Percentiles rank a stretch among this genome's conserved stretches.
Evolutionary conservation across 805 yeast species (phyloP).

Genomic region (Sugiyamaella boreocaroliniensis): DNA sequence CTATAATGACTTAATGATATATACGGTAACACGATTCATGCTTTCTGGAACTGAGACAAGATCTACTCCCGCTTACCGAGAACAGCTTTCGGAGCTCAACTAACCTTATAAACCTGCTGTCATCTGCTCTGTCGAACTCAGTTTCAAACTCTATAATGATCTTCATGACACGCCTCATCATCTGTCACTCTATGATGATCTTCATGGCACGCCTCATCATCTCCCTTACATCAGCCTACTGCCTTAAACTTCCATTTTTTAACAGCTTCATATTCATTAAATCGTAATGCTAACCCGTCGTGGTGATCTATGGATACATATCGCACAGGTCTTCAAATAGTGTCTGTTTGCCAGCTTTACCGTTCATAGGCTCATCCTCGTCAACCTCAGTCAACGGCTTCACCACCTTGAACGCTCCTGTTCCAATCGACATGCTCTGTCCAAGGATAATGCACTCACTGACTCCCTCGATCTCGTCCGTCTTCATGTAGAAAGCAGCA

Average conservation of each 20-base stretch:
- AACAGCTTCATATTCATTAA: not conserved
- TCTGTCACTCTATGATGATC: no score
- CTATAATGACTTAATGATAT: no score
- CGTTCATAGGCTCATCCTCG: not conserved
- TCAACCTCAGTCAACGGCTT: constrained; percentile 26
- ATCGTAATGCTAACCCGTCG: no score
- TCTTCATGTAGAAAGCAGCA: constrained; percentile 97
- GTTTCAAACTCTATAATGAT: no score
- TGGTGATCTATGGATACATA: constrained; percentile 1
- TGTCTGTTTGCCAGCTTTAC: constrained; percentile 20
- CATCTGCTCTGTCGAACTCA: no score
- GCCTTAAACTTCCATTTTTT: not conserved
- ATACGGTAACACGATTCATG: no score
- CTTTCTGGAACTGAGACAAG: no score
- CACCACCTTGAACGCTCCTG: constrained; percentile 84
- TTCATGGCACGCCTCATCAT: no score
- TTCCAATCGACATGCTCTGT: constrained; percentile 95
- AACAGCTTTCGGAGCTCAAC: not conserved
- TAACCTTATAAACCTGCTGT: no score
- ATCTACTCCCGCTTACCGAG: no score
- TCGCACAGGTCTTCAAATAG: constrained; percentile 40
- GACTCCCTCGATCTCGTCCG: constrained; percentile 93
- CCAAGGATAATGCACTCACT: constrained; percentile 96
- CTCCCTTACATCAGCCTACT: no score
- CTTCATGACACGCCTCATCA: no score